Conservation (phyloP, 1,284 basidiomycete genomes). For the Wolfiporia cocos region DNA sequence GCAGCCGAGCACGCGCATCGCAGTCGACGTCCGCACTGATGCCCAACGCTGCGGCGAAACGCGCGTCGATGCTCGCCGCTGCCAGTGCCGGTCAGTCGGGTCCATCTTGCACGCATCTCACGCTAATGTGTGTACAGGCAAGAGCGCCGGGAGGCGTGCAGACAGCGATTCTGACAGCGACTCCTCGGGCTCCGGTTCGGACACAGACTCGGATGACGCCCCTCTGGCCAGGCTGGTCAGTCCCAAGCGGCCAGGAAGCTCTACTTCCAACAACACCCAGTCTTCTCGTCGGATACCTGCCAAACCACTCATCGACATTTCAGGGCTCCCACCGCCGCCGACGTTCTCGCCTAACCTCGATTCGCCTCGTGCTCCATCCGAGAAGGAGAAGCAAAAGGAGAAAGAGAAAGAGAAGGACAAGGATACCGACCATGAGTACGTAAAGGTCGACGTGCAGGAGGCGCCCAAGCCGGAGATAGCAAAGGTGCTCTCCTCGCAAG, state of each 20-base stretch:
- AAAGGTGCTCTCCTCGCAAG: no score
- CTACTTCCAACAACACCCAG: slow-evolving; percentile 33
- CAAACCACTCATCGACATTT: slow-evolving; percentile 48
- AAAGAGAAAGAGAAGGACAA: slow-evolving; percentile 4
- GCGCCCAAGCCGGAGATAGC: not conserved
- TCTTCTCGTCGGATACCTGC: slow-evolving; percentile 24
- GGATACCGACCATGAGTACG: slow-evolving; percentile 1
- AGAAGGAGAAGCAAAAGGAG: slow-evolving; percentile 12
- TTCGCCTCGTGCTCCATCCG: no score
- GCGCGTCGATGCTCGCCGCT: slow-evolving; percentile 27
- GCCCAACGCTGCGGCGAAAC: slow-evolving; percentile 30
- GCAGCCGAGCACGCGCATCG: slow-evolving; percentile 21
- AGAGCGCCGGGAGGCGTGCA: no score
- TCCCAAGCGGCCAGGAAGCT: slow-evolving; percentile 38
- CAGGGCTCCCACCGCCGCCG: slow-evolving; percentile 18
- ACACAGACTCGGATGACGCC: slow-evolving; percentile 30
- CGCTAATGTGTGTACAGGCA: not conserved
- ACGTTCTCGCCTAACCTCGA: no score
- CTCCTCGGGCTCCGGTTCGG: slow-evolving; percentile 10
- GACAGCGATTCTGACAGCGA: no score
- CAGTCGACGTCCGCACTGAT: slow-evolving; percentile 36
- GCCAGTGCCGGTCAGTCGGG: slow-evolving; percentile 5
- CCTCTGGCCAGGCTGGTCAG: slow-evolving; percentile 35
- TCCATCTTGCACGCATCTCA: not conserved
- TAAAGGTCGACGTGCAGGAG: not conserved